phyloP scores from a whole-genome alignment of 2,329 filamentous ascomycete species.

The Nectriaceae sp. region DNA sequence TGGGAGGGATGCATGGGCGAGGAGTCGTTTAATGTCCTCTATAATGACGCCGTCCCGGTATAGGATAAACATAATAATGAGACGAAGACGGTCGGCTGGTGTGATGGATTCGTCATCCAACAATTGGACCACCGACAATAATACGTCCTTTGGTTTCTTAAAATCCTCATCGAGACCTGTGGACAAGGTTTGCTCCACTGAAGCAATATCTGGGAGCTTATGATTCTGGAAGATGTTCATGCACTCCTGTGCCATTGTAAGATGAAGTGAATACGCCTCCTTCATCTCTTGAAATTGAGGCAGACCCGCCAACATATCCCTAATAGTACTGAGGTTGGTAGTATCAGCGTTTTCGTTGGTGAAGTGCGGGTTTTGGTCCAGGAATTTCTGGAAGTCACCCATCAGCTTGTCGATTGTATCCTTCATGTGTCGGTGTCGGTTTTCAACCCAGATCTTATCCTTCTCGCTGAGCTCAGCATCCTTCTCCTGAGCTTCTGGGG shows the following conservation, averaged over 20 bases:
- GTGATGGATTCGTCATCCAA: conserved; percentile 80
- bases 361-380: conserved; percentile 90
- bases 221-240: conserved; percentile 89
- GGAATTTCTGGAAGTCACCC: conserved; percentile 88
- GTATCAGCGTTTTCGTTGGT: conserved; percentile 70
- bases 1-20: conserved; percentile 80
- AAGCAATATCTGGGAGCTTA: conserved; percentile 84
- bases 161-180: conserved; percentile 93
- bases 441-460: conserved; percentile 94
- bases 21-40: conserved; percentile 81
- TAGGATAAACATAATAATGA: conserved; percentile 83
- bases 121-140: conserved; percentile 83
- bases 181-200: conserved; percentile 85
- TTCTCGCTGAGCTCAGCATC: conserved; percentile 90
- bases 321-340: conserved; percentile 84
- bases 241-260: conserved; percentile 96
- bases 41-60: conserved; percentile 83
- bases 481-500: conserved; percentile 72
- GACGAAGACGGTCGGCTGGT: conserved; percentile 74
- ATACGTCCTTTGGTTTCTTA: conserved; percentile 85
- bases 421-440: conserved; percentile 95
- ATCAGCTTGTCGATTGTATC: conserved; percentile 94
- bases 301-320: conserved; percentile 94
- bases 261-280: conserved; percentile 88
- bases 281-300: conserved; percentile 96